Evolutionary conservation across 2,329 filamentous ascomycete genomes (phyloP).

Genomic region (Ophiocordyceps camponoti-rufipedis): DNA sequence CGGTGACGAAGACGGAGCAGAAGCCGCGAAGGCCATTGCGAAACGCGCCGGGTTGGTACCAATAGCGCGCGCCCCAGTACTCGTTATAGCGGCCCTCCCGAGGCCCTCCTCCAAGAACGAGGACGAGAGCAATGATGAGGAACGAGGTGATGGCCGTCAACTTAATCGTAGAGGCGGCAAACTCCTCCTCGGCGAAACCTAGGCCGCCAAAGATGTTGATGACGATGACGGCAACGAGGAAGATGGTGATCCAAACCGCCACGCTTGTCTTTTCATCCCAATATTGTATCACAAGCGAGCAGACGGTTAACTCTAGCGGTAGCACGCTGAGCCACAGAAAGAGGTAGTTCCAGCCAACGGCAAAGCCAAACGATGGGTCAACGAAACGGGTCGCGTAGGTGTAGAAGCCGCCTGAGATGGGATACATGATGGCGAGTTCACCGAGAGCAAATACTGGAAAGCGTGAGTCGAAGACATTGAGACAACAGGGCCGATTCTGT

Average conservation of each 20-base stretch:
- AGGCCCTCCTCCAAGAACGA: conserved; percentile 39
- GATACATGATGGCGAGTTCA: conserved; percentile 42
- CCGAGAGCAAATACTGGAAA: conserved; percentile 34
- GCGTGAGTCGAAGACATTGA: too few species aligned
- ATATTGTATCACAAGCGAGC: conserved; percentile 29
- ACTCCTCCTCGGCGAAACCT: conserved; percentile 37
- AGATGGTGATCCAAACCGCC: conserved; percentile 34
- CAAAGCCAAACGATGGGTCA: conserved; percentile 40
- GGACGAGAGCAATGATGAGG: conserved; percentile 40
- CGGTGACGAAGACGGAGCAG: conserved; percentile 50
- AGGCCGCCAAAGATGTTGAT: conserved; percentile 38
- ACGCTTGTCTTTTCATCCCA: conserved; percentile 28
- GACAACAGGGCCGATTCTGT: too few species aligned
- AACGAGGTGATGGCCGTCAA: conserved; percentile 38
- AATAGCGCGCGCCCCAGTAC: conserved; percentile 24
- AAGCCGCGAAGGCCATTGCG: conserved; percentile 53
- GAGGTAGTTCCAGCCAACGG: conserved; percentile 27
- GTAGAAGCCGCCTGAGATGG: conserved; percentile 45
- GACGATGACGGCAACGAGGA: conserved; percentile 27
- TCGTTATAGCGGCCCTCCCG: conserved; percentile 19
- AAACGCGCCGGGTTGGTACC: conserved; percentile 32
- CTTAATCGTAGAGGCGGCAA: conserved; percentile 35
- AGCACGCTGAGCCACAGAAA: conserved; percentile 32
- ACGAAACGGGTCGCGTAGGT: conserved; percentile 43
- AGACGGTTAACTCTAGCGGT: conserved; percentile 32